Evolutionary conservation across 352 stramenopile genomes (phyloP).

Genomic region (Globisporangium middletonii): DNA sequence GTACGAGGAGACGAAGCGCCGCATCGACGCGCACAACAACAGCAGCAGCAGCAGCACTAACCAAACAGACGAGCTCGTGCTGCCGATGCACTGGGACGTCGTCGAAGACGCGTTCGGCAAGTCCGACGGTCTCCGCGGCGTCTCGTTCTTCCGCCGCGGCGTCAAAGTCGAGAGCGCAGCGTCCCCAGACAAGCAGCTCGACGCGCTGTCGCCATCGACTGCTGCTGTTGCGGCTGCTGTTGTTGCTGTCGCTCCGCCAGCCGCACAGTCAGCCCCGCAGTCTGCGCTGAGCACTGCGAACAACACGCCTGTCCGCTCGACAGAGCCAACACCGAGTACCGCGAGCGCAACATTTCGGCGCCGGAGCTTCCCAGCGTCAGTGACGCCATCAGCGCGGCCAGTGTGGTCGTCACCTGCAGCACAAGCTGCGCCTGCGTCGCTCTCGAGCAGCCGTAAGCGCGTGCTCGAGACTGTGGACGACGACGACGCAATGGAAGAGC

Average conservation of each 20-base stretch:
- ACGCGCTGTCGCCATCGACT: not conserved
- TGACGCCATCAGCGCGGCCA: not conserved
- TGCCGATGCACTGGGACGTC: slow-evolving; percentile 6
- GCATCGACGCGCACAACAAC: not conserved
- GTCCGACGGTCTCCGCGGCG: not conserved
- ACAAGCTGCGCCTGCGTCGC: not conserved
- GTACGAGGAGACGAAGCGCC: slow-evolving; percentile 5
- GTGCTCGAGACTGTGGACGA: not conserved
- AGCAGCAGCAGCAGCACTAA: not conserved
- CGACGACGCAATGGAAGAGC: no score
- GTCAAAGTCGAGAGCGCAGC: not conserved
- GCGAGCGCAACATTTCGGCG: no score
- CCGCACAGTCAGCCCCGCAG: not conserved
- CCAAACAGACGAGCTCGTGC: not conserved
- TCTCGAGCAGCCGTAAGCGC: not conserved
- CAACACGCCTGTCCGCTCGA: not conserved
- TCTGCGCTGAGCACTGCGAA: no score
- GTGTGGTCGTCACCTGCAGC: no score
- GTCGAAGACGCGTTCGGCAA: slow-evolving; percentile 4
- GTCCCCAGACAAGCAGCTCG: not conserved
- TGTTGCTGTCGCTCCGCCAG: no score
- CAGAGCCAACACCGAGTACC: not conserved
- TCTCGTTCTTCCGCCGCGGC: slow-evolving; percentile 1
- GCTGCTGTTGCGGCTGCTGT: not conserved
- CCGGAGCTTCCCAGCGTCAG: not conserved